Conservation (phyloP, 176 grass and related monocot genomes). For the Raddia guianensis region DNA sequence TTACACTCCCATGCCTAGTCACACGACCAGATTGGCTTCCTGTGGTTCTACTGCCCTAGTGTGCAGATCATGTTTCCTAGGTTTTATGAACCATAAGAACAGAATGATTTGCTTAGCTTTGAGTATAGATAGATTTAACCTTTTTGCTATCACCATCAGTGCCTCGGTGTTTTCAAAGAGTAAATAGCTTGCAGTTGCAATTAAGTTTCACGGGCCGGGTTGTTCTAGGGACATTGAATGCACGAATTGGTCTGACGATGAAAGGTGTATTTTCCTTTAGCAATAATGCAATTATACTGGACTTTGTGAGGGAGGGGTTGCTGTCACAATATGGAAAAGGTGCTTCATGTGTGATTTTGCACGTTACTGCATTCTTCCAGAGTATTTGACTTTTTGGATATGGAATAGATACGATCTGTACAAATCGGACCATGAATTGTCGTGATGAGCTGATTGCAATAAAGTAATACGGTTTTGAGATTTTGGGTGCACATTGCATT, state of each 20-base stretch:
- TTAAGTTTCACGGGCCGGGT: constrained; percentile 4
- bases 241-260: constrained; percentile 11
- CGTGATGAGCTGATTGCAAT: not conserved
- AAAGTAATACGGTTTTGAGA: not conserved
- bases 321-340: constrained; percentile 40
- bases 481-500: not conserved
- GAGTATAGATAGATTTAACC: constrained; percentile 24
- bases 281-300: constrained; percentile 20
- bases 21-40: not conserved
- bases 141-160: constrained; percentile 14
- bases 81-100: constrained; percentile 39
- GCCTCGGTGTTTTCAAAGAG: not conserved
- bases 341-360: constrained; percentile 24
- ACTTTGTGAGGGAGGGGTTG: constrained; percentile 21
- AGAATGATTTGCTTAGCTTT: constrained; percentile 26
- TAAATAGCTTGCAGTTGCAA: constrained; percentile 15
- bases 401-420: not conserved
- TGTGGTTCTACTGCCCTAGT: constrained; percentile 3
- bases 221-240: constrained; percentile 38
- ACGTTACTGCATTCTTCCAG: not conserved
- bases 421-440: constrained; percentile 1
- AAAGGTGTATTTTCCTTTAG: constrained; percentile 33
- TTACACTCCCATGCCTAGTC: not conserved
- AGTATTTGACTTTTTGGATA: constrained; percentile 36
- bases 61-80: constrained; percentile 28